Base-by-base conservation (phyloP, 1,139 yeast species). In the Sugiyamaella paludigena region DNA sequence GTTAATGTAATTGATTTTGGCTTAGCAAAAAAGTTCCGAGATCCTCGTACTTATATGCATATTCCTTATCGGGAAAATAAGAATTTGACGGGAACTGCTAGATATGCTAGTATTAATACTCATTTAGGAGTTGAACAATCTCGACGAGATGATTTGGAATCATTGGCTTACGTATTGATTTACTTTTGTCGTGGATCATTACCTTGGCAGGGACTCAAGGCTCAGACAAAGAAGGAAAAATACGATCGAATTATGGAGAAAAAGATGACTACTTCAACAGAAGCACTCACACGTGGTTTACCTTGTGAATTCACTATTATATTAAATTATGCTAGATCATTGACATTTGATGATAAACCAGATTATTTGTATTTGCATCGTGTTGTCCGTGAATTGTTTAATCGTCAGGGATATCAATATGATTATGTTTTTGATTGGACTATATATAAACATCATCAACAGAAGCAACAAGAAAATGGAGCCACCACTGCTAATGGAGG, bases 121-220 rank as follows among this genome's bases (percentile, higher is more conserved):
- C 98, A 92, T 72, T 77, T 92, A 66, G 98, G 98, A 46, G 87
- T 92, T 61, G 98, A 92, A 70, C 98, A 92, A 70, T 83, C 89
- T 54, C 83, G 98, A 71, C 81, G 98, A 67, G 98, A 92, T 69
- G 98, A 92, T 69, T 80, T 92, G 71, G 98, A 92, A 72, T 84
- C 95, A 58, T 78, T 92, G 68, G 98, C 98, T 36, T 92, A 92
- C 68, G 98, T 92, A 39, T 80, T 92, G 64, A 88, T 92, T 62
- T 92, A 92, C 72, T 92, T 92, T 68, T 83, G 95, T 68, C 81
- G 96, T 56, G 98, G 98, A 36, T 87, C 94, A 19, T 76, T 92
- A 64, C 98, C 98, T 47, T 92, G 98, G 98, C 98, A 92, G 73
- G 98, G 98, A 11, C 80, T 92, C 62, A 89, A 89, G 69, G 98